phyloP scores from a whole-genome alignment of 2,329 filamentous ascomycete species.

The Phaeosphaeriaceae sp. region DNA sequence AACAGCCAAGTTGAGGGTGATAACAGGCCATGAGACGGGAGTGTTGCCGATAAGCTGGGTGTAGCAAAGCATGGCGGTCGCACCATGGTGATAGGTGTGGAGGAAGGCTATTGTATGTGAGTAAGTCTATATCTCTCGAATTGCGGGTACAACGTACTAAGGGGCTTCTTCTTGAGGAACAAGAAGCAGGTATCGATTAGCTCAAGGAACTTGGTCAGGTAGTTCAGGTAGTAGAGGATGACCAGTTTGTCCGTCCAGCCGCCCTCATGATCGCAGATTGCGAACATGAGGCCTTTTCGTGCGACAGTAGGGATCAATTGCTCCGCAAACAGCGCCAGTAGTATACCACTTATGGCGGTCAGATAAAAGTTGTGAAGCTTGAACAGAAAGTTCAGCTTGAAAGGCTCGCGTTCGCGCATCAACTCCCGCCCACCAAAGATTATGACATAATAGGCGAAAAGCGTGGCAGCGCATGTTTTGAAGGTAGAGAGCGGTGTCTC shows the following conservation, averaged over 20 bases:
- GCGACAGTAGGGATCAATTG: constrained; percentile 85
- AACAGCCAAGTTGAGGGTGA: constrained; percentile 88
- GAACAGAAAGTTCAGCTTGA: constrained; percentile 88
- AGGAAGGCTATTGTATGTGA: constrained; percentile 71
- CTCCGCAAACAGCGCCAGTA: constrained; percentile 87
- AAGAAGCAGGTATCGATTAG: constrained; percentile 95
- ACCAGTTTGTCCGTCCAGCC: constrained; percentile 95
- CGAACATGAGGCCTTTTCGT: constrained; percentile 82
- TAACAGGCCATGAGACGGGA: constrained; percentile 92
- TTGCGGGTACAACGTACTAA: constrained; percentile 64
- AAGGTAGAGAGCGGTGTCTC: constrained; percentile 90
- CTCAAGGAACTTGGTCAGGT: constrained; percentile 97
- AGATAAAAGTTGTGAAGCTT: constrained; percentile 97
- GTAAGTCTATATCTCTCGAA: constrained; percentile 1
- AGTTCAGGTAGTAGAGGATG: constrained; percentile 97
- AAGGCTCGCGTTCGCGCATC: constrained; percentile 85
- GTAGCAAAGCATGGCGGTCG: constrained; percentile 96
- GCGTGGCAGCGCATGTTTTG: constrained; percentile 78
- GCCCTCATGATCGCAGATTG: constrained; percentile 81
- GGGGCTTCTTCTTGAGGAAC: constrained; percentile 98
- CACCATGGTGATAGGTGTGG: constrained; percentile 98
- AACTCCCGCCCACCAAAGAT: constrained; percentile 91
- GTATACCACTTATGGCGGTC: constrained; percentile 79
- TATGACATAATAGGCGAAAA: constrained; percentile 88
- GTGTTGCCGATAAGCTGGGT: constrained; percentile 94